phyloP scores from a whole-genome alignment of 148 eudicot genomes.

The Heliamphora exappendiculata region DNA sequence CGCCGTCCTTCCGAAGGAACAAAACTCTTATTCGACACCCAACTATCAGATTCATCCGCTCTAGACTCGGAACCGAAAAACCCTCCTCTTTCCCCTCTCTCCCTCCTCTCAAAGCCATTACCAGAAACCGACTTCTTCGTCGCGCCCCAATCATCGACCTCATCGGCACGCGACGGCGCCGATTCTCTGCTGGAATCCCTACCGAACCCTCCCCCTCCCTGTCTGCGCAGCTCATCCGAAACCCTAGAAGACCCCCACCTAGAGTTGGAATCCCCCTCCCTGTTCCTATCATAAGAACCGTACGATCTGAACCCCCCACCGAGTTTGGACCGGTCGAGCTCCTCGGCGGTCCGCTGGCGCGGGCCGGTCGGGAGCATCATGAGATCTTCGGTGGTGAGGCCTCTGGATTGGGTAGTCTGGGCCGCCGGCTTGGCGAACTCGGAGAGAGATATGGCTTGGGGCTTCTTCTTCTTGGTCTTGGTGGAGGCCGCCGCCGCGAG shows the following conservation, averaged over 20 bases:
- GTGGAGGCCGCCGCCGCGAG: conserved; percentile 52
- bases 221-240: conserved; percentile 28
- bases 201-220: conserved; percentile 18
- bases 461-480: conserved; percentile 84
- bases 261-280: conserved; percentile 16
- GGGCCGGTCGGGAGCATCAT: conserved; percentile 75
- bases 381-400: conserved; percentile 39
- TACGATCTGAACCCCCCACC: conserved; percentile 66
- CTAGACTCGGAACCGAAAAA: conserved; percentile 54
- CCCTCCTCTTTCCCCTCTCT: conserved; percentile 64
- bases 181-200: conserved; percentile 24
- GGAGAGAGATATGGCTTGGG: conserved; percentile 41
- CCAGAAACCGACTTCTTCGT: conserved; percentile 38
- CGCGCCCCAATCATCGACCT: conserved; percentile 81
- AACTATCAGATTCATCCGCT: conserved; percentile 80
- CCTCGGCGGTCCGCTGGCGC: conserved; percentile 74
- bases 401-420: conserved; percentile 7
- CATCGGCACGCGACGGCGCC: conserved; percentile 75
- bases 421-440: conserved; percentile 37
- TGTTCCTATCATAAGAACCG: conserved; percentile 17
- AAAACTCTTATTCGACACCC: conserved; percentile 70
- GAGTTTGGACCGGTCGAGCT: conserved; percentile 47
- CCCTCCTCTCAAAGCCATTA: conserved; percentile 34
- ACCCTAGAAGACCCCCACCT: conserved; percentile 38
- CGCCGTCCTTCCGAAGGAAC: conserved; percentile 40